Conservation (phyloP, 1,284 basidiomycete genomes). For the Athelia sp. region DNA sequence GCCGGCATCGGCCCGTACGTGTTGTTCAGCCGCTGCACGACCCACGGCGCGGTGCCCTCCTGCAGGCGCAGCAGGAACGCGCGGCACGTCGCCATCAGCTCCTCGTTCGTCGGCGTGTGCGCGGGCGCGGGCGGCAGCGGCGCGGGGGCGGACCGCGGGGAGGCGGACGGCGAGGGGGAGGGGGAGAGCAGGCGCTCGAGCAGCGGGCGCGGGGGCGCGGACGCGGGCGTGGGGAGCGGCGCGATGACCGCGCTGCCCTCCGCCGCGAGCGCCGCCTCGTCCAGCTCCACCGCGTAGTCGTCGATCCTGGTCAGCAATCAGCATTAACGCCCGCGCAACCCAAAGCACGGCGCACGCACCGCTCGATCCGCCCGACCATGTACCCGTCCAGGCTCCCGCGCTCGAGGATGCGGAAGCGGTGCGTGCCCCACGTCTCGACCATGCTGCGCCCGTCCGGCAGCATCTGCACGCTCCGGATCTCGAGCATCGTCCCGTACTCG, state of each 20-base stretch:
- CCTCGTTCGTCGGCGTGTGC: constrained; percentile 46
- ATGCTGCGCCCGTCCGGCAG: constrained; percentile 86
- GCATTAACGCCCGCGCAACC: no score
- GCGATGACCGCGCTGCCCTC: not conserved
- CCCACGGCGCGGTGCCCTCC: constrained; percentile 85
- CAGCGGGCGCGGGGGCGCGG: no score
- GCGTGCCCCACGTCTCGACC: constrained; percentile 82
- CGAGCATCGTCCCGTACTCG: constrained; percentile 90
- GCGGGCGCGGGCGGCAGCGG: no score
- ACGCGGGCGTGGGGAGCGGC: no score
- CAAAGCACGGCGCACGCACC: no score
- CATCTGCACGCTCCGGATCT: constrained; percentile 85
- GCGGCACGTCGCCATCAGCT: constrained; percentile 74
- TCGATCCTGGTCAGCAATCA: no score
- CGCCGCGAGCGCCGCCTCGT: constrained; percentile 17
- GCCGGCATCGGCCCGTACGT: constrained; percentile 73
- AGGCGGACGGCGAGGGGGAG: constrained; percentile 6
- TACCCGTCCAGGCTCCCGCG: constrained; percentile 85
- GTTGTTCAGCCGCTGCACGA: constrained; percentile 79
- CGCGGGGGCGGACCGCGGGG: constrained; percentile 9
- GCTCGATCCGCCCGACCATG: constrained; percentile 79
- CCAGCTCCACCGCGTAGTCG: constrained; percentile 38
- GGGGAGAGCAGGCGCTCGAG: no score
- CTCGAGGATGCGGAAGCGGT: constrained; percentile 84
- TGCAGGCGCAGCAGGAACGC: constrained; percentile 78